These are phyloP conservation scores for Cymbopogon citratus DNA, from an alignment of 176 grass and related monocot genomes.

Conservation along the genomic window DNA sequence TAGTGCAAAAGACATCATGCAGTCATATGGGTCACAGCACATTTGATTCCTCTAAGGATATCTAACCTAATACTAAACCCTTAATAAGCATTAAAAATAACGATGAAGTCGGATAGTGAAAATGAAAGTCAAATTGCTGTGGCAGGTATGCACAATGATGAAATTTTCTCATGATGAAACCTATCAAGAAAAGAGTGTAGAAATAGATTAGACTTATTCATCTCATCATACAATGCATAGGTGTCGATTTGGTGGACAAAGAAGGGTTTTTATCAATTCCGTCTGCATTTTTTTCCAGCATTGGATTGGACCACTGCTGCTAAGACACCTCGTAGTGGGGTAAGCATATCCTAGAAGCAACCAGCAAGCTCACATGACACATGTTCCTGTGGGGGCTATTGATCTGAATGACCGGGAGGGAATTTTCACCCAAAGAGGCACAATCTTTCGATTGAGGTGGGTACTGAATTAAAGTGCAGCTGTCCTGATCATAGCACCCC, in stretches of 20 bases:
- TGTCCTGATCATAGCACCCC: conserved; percentile 32
- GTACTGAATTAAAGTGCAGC: conserved; percentile 34
- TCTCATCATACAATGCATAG: background rate
- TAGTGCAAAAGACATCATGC: background rate
- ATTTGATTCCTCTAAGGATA: background rate
- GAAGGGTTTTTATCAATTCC: background rate
- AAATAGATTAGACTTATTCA: conserved; percentile 6
- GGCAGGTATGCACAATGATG: conserved; percentile 26
- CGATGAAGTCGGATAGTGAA: background rate
- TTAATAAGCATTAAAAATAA: background rate
- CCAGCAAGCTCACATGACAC: conserved; percentile 64
- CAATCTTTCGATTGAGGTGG: conserved; percentile 35
- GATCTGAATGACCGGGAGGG: conserved; percentile 37
- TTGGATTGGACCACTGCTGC: conserved; percentile 29
- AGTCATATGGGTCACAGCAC: background rate
- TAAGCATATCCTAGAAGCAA: conserved; percentile 41
- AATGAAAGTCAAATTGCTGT: background rate
- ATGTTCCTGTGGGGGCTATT: conserved; percentile 52
- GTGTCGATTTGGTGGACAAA: background rate
- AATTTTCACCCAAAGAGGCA: conserved; percentile 40
- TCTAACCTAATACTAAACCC: background rate
- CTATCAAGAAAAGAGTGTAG: conserved; percentile 1
- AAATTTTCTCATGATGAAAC: conserved; percentile 8
- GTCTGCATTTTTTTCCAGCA: conserved; percentile 12
- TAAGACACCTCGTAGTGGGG: conserved; percentile 17